phyloP scores from a whole-genome alignment of 352 stramenopile species.

The Pythium aquatile region DNA sequence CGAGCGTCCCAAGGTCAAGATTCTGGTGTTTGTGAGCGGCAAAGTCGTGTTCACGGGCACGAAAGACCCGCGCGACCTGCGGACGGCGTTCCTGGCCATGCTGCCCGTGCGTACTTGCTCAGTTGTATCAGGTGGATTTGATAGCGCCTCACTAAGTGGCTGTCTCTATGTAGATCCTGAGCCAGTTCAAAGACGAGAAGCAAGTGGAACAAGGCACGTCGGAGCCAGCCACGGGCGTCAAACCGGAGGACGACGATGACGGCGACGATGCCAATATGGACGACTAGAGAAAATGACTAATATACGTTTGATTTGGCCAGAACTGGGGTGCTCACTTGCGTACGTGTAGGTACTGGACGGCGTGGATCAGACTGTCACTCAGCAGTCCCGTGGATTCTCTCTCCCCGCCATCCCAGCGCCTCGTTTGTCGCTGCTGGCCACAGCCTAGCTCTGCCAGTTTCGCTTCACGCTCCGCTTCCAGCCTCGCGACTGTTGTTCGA shows the following conservation, averaged over 20 bases:
- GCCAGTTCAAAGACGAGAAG: conserved; percentile 26
- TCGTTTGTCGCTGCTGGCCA: neutral
- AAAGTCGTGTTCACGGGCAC: conserved; percentile 97
- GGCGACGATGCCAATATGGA: conserved; percentile 17
- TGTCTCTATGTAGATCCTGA: conserved; percentile 18
- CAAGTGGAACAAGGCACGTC: neutral
- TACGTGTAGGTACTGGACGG: conserved; percentile 15
- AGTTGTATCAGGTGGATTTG: neutral
- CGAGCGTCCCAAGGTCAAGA: conserved; percentile 94
- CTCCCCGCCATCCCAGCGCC: neutral
- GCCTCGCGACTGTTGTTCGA: neutral
- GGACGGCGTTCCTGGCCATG: conserved; percentile 81
- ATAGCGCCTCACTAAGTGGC: neutral
- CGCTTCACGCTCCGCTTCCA: conserved; percentile 4
- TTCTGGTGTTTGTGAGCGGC: conserved; percentile 99
- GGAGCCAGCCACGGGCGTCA: neutral
- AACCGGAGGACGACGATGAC: conserved; percentile 8
- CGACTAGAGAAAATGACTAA: conserved; percentile 7
- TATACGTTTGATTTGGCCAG: neutral
- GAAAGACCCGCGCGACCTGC: conserved; percentile 81
- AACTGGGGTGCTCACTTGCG: conserved; percentile 7
- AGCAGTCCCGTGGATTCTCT: neutral
- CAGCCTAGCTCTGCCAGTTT: neutral
- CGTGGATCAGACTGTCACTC: conserved; percentile 16
- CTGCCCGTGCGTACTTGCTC: conserved; percentile 46